Percentiles rank a stretch among this genome's conserved stretches.
phyloP scores from a whole-genome alignment of 2,329 filamentous ascomycete species.

The Colletotrichum melonis region DNA sequence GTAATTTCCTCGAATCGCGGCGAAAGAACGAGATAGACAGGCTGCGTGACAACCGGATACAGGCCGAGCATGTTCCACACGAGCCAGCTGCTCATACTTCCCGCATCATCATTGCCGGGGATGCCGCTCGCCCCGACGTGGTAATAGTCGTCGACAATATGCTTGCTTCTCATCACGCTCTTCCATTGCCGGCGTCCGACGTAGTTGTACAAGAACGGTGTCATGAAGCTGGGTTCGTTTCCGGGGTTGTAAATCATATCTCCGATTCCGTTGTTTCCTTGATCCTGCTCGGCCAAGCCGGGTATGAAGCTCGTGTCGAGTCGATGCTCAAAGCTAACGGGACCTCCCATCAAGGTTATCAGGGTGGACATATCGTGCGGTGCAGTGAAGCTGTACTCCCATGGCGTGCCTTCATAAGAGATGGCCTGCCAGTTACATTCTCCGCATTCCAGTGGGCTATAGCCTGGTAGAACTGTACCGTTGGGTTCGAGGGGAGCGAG shows the following conservation, averaged over 20 bases:
- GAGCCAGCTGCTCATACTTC: slow-evolving; percentile 69
- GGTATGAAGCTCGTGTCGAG: slow-evolving; percentile 49
- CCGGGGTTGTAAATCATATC: slow-evolving; percentile 62
- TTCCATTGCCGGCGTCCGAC: slow-evolving; percentile 59
- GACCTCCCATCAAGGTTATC: slow-evolving; percentile 63
- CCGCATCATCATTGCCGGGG: slow-evolving; percentile 69
- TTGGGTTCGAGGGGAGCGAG: slow-evolving; percentile 63
- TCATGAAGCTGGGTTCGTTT: slow-evolving; percentile 67
- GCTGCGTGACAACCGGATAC: slow-evolving; percentile 68
- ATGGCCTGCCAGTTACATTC: slow-evolving; percentile 66
- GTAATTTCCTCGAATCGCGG: slow-evolving; percentile 61
- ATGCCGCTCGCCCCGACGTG: slow-evolving; percentile 58
- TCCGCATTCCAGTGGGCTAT: slow-evolving; percentile 62
- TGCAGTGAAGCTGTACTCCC: slow-evolving; percentile 67
- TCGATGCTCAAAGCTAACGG: slow-evolving; percentile 60
- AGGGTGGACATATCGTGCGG: slow-evolving; percentile 68
- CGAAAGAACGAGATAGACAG: slow-evolving; percentile 63
- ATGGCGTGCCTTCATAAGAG: slow-evolving; percentile 60
- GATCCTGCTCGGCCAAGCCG: slow-evolving; percentile 60
- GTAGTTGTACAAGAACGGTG: slow-evolving; percentile 69
- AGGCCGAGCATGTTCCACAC: slow-evolving; percentile 67
- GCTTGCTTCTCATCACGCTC: slow-evolving; percentile 60
- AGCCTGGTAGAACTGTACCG: slow-evolving; percentile 52
- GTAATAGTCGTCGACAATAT: slow-evolving; percentile 61
- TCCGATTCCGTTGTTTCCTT: slow-evolving; percentile 54